Evolutionary conservation across 2,329 filamentous ascomycete species (phyloP).

Genomic region (Zymoseptoria ardabiliae): DNA sequence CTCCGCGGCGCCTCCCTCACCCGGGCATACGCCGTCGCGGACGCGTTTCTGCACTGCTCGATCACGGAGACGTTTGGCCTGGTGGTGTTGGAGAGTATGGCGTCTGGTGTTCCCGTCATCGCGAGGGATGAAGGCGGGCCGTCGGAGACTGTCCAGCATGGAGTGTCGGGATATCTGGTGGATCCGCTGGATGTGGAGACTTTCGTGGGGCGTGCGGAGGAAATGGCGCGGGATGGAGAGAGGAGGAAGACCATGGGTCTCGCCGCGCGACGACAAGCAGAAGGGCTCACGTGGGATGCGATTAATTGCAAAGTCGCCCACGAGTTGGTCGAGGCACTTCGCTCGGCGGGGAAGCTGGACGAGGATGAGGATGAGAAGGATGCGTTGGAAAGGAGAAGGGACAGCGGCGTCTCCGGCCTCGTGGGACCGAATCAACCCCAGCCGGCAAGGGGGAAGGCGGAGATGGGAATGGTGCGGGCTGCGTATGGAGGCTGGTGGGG

Average conservation of each 20-base stretch:
- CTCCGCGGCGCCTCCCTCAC: constrained; percentile 54
- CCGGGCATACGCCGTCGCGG: constrained; percentile 59
- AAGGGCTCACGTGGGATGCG: constrained; percentile 62
- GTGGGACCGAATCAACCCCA: neutral
- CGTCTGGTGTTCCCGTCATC: constrained; percentile 61
- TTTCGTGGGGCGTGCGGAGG: constrained; percentile 50
- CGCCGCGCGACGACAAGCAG: constrained; percentile 49
- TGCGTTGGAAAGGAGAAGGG: neutral
- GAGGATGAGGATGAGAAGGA: constrained; percentile 12
- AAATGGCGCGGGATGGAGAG: constrained; percentile 41
- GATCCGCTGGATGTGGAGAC: constrained; percentile 51
- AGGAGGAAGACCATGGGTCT: constrained; percentile 42
- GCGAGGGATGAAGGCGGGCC: constrained; percentile 63
- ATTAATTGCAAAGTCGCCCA: constrained; percentile 64
- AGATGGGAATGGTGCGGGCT: constrained; percentile 8
- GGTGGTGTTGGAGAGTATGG: constrained; percentile 65
- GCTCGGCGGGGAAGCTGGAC: constrained; percentile 2
- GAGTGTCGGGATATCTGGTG: constrained; percentile 54
- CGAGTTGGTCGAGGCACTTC: constrained; percentile 48
- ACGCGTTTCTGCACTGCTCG: constrained; percentile 65
- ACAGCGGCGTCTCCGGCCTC: neutral
- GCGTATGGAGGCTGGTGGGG: constrained; percentile 23
- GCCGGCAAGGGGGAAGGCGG: constrained; percentile 2
- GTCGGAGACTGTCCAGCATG: constrained; percentile 57
- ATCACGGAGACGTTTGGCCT: constrained; percentile 66